Conservation (phyloP, 2,329 filamentous ascomycete genomes). For the Fusarium buxicola region DNA sequence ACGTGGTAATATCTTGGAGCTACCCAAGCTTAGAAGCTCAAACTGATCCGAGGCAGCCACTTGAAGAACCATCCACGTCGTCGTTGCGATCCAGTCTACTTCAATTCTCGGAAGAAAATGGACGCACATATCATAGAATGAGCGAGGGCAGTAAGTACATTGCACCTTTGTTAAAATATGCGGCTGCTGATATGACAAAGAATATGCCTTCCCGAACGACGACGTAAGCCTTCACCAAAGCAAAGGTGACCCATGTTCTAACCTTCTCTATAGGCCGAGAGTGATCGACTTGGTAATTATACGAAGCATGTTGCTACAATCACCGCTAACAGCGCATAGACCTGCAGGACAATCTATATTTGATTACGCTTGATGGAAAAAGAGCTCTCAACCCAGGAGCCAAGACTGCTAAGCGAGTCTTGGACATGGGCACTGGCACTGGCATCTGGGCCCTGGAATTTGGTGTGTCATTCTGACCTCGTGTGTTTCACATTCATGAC, state of each 20-base stretch:
- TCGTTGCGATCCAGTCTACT: slow-evolving; percentile 26
- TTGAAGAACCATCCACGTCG: slow-evolving; percentile 23
- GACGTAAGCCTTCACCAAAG: slow-evolving; percentile 5
- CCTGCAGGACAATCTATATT: slow-evolving; percentile 17
- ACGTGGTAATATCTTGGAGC: background rate
- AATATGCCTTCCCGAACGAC: slow-evolving; percentile 34
- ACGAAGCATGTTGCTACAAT: rapidly evolving
- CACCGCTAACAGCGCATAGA: background rate
- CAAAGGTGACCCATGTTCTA: background rate
- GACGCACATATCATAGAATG: slow-evolving; percentile 26
- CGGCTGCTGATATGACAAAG: background rate
- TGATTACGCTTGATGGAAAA: slow-evolving; percentile 23
- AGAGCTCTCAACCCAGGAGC: slow-evolving; percentile 25
- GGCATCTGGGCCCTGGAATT: slow-evolving; percentile 30
- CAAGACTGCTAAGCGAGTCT: slow-evolving; percentile 13
- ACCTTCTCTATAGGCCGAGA: slow-evolving; percentile 2
- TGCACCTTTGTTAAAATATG: rapidly evolving
- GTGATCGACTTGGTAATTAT: slow-evolving; percentile 17
- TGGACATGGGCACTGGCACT: slow-evolving; percentile 30
- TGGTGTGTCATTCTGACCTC: background rate
- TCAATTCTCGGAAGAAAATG: slow-evolving; percentile 26
- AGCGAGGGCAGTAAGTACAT: slow-evolving; percentile 19
- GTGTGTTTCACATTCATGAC: background rate
- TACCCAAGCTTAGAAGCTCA: too few species aligned
- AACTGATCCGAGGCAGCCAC: slow-evolving; percentile 4